Conservation (phyloP, 2,329 filamentous ascomycete genomes). For the Laburnicola sp. region DNA sequence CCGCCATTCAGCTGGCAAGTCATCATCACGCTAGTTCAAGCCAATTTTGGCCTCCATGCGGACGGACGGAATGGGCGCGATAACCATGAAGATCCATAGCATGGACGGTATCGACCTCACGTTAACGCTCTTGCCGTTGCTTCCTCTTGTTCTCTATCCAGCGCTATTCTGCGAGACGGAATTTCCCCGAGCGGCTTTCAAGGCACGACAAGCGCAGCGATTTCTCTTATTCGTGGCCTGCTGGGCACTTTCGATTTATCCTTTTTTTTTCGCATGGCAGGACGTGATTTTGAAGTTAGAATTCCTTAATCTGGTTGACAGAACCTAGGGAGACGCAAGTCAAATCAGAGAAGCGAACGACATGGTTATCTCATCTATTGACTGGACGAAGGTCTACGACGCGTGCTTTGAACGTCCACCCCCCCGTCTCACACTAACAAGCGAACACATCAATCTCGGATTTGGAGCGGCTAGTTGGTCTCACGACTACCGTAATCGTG, state of each 20-base stretch:
- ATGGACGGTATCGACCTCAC: constrained; percentile 12
- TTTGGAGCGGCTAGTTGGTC: constrained; percentile 13
- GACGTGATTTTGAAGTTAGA: not conserved
- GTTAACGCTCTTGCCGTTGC: constrained; percentile 24
- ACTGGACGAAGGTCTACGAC: constrained; percentile 12
- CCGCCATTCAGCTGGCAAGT: constrained; percentile 27
- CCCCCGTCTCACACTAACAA: not conserved
- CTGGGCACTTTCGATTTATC: constrained; percentile 21
- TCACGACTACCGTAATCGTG: constrained; percentile 12
- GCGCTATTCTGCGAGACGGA: not conserved
- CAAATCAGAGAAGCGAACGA: constrained; percentile 8
- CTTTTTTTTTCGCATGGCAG: constrained; percentile 24
- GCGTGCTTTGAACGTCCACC: constrained; percentile 5
- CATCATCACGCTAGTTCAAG: constrained; percentile 19
- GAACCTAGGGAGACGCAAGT: constrained; percentile 4
- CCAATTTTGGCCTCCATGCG: constrained; percentile 23
- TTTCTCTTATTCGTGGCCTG: constrained; percentile 19
- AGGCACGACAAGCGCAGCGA: constrained; percentile 11
- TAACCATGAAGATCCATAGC: constrained; percentile 29
- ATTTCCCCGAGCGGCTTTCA: not conserved
- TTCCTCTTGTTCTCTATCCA: constrained; percentile 14
- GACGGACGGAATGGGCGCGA: constrained; percentile 23
- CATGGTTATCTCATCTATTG: constrained; percentile 10
- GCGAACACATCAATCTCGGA: constrained; percentile 2
- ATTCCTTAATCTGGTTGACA: not conserved